These are phyloP conservation scores for Talaromyces verruculosus DNA, from an alignment of 2,329 filamentous ascomycete genomes.

Conservation along the genomic window DNA sequence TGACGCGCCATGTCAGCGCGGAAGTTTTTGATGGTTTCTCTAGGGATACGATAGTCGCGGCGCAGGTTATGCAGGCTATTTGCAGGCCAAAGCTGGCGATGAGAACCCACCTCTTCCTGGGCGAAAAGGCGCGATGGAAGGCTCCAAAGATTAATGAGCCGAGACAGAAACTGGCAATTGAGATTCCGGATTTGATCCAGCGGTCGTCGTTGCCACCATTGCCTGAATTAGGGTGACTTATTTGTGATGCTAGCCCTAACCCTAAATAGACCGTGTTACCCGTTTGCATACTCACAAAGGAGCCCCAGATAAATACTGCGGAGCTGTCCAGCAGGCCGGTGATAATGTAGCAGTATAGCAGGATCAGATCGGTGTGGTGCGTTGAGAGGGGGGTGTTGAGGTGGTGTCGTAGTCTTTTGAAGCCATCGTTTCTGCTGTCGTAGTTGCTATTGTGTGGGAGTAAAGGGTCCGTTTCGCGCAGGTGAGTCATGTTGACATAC, in stretches of 20 bases:
- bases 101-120: conserved; percentile 46
- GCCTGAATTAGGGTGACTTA: conserved; percentile 33
- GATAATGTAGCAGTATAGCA: conserved; percentile 72
- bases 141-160: conserved; percentile 70
- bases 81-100: conserved; percentile 57
- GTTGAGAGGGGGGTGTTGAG: conserved; percentile 54
- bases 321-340: conserved; percentile 76
- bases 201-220: conserved; percentile 42
- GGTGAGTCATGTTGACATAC: background rate
- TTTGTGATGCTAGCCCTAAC: conserved; percentile 58
- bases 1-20: conserved; percentile 53
- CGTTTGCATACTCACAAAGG: conserved; percentile 62
- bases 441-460: background rate
- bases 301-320: conserved; percentile 73
- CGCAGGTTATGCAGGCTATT: conserved; percentile 50
- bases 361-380: conserved; percentile 65
- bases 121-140: conserved; percentile 59
- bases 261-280: conserved; percentile 68
- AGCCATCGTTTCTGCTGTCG: too few relatives aligned
- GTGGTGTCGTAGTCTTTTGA: conserved; percentile 13
- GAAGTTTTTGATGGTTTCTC: conserved; percentile 18
- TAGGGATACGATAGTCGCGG: conserved; percentile 57
- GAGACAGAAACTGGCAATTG: conserved; percentile 68
- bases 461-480: conserved; percentile 5
- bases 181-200: conserved; percentile 71